phyloP scores from a whole-genome alignment of 331 rosid species.

The Pyracantha coccinea region DNA sequence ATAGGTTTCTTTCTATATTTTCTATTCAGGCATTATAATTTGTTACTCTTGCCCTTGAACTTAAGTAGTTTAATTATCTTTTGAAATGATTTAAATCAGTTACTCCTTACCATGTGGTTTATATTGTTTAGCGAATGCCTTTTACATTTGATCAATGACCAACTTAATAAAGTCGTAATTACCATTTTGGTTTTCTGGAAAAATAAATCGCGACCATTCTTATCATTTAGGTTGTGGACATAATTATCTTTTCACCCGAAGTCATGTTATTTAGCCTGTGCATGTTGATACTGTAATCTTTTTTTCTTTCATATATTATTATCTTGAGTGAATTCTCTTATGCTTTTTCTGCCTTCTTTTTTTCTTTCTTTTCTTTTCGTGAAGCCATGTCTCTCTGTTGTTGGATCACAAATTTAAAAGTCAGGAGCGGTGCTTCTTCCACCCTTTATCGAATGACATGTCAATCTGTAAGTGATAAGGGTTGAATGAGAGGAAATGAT shows the following conservation, averaged over 20 bases:
- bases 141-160: background rate
- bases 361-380: background rate
- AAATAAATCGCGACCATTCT: background rate
- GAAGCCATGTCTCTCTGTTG: constrained; percentile 79
- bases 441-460: constrained; percentile 81
- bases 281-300: background rate
- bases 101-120: background rate
- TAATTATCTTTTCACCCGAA: background rate
- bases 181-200: background rate
- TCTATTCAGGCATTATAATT: background rate
- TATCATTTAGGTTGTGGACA: background rate
- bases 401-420: constrained; percentile 81
- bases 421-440: constrained; percentile 70
- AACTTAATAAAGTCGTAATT: background rate
- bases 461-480: constrained; percentile 66
- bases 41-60: background rate
- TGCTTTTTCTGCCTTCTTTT: background rate
- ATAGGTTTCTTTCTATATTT: background rate
- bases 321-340: background rate
- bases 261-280: background rate
- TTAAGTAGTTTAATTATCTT: background rate
- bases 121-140: background rate
- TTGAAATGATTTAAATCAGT: background rate
- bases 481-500: background rate
- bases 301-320: background rate